A percentile compares a stretch with the other conserved stretches of the same genome.
phyloP scores from a whole-genome alignment of 2,329 filamentous ascomycete genomes.

The Leptodontidium sp. region DNA sequence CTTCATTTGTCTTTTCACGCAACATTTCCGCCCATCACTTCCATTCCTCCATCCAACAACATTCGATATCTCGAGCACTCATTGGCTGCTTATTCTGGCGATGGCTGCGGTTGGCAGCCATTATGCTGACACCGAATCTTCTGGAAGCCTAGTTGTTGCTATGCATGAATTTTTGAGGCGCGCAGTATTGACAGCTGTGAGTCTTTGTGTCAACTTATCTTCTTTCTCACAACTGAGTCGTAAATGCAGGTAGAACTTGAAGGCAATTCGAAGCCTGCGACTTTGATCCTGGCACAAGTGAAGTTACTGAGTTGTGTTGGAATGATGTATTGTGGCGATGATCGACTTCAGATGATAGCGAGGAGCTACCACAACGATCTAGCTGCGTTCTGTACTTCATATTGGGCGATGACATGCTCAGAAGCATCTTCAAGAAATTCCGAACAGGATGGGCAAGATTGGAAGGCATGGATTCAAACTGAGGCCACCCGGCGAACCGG shows the following conservation, averaged over 20 bases:
- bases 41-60: constrained; percentile 51
- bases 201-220: not conserved
- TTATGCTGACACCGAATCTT: constrained; percentile 42
- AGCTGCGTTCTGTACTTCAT: constrained; percentile 39
- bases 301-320: constrained; percentile 41
- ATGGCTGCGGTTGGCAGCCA: constrained; percentile 52
- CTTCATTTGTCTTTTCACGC: constrained; percentile 50
- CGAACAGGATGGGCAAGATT: constrained; percentile 35
- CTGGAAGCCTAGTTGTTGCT: constrained; percentile 45
- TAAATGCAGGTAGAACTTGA: constrained; percentile 23
- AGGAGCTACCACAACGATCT: constrained; percentile 32
- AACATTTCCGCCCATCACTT: constrained; percentile 51
- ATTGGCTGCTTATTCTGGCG: constrained; percentile 52
- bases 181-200: constrained; percentile 49
- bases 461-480: constrained; percentile 49
- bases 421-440: constrained; percentile 24
- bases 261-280: constrained; percentile 22
- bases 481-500: constrained; percentile 51
- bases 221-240: constrained; percentile 6
- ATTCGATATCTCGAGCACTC: constrained; percentile 48
- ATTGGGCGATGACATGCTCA: constrained; percentile 28
- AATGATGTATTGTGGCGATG: constrained; percentile 39
- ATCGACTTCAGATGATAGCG: constrained; percentile 28
- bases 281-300: constrained; percentile 36
- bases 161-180: constrained; percentile 53